Evolutionary conservation across 1,284 basidiomycete species (phyloP), one percentile per base, ranked within the genome.

Genomic region (Moniliophthora roreri): DNA sequence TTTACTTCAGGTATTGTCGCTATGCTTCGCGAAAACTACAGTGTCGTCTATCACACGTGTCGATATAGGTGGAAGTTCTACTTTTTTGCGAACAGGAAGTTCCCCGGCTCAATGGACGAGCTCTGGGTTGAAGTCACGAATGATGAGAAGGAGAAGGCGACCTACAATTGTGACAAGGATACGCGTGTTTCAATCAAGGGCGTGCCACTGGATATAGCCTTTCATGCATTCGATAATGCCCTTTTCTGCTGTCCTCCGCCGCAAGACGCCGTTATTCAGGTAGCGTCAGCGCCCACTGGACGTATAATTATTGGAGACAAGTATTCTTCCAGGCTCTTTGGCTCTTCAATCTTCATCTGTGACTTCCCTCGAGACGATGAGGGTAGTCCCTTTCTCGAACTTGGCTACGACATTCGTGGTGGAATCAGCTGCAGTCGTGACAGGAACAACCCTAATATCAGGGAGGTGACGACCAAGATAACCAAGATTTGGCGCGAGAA

Each of bases 1-100:
- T n/a, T n/a, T n/a, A n/a, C n/a, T n/a, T n/a, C 20, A 53, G 52
- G 52, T 16, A 48, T 53, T 18, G 37, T 48, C 28, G 46, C 45
- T 11, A 18, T 53, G 2, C 23, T 48, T 34, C 38, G 52, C 23
- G 38, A 48, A 34, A 35, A 18, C 16, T 26, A 23, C 32, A 16
- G 32, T 11, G 45, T 53, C 2, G 4, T 11, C 35, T 53, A 53
- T 34, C 20, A 26, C 6, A 53, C 52, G 13, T 28, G 21, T 24
- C 7, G 34, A 28, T 37, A 48, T 20, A 37, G 20, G 20, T 53
- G 52, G 52, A 38, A 21, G 16, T 53, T 53, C 26, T n/a, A 2
- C 24, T 28, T 46, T n/a, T 46, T n/a, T 11, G 28, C 28, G 28
- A 11, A 32, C 28, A 32, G 11, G 28, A 32, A 32, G 28, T 46